Evolutionary conservation across 2,329 filamentous ascomycete genomes (phyloP).

Genomic region (Polychaeton citri): DNA sequence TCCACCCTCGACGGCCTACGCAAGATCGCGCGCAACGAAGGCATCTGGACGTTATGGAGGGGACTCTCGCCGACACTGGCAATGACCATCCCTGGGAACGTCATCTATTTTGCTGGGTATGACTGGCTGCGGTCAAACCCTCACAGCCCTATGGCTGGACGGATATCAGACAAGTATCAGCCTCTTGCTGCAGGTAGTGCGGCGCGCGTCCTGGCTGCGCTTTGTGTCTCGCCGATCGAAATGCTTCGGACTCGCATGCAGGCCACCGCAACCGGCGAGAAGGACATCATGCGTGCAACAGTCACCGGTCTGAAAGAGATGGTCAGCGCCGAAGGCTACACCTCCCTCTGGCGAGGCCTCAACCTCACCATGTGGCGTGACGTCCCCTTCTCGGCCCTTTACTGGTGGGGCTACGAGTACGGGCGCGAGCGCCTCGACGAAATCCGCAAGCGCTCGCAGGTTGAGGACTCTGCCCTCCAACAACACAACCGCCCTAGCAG

Average conservation of each 20-base stretch:
- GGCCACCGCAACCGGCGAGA: constrained; percentile 32
- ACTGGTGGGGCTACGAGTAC: constrained; percentile 96
- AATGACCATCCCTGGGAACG: constrained; percentile 90
- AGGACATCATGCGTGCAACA: constrained; percentile 66
- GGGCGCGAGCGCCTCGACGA: constrained; percentile 61
- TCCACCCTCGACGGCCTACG: constrained; percentile 83
- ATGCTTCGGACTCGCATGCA: constrained; percentile 90
- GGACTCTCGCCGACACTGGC: constrained; percentile 85
- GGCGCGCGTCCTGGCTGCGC: constrained; percentile 68
- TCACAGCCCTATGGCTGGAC: constrained; percentile 52
- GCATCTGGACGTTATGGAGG: constrained; percentile 73
- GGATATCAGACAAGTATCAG: constrained; percentile 55
- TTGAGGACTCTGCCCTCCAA: constrained; percentile 4
- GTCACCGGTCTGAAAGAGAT: constrained; percentile 63
- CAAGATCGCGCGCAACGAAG: constrained; percentile 93
- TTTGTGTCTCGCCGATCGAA: constrained; percentile 79
- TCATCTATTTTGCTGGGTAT: constrained; percentile 98
- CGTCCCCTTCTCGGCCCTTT: constrained; percentile 90
- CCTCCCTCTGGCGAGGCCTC: constrained; percentile 78
- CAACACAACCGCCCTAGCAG: constrained; percentile 12
- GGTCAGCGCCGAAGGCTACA: constrained; percentile 64
- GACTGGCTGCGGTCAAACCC: constrained; percentile 75
- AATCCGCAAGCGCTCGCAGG: constrained; percentile 39
- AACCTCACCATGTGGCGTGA: constrained; percentile 91
- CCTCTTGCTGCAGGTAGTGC: constrained; percentile 68